These are phyloP conservation scores for Hypoxylon fragiforme DNA, from an alignment of 495 filamentous ascomycete species.

Conservation along the genomic window DNA sequence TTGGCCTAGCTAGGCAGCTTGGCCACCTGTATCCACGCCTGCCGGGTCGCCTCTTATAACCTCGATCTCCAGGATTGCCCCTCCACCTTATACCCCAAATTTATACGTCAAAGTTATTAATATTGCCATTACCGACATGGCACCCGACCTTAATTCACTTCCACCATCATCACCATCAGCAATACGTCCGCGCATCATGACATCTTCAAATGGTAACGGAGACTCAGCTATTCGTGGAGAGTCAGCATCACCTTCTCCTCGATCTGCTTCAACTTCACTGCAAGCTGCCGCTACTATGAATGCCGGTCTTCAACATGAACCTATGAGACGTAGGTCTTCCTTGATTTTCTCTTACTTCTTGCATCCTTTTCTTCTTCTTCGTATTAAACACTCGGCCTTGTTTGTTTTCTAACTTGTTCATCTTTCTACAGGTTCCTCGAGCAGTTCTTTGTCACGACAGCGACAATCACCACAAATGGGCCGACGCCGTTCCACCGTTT, in stretches of 20 bases:
- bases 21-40: conserved; percentile 1
- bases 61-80: conserved; percentile 3
- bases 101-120: conserved; percentile 10
- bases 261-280: conserved; percentile 64
- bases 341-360: no score
- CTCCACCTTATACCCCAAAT: conserved; percentile 1
- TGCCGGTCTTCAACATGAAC: conserved; percentile 66
- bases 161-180: conserved; percentile 55
- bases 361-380: no score
- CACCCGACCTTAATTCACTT: conserved; percentile 77
- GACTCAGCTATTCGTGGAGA: conserved; percentile 44
- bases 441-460: conserved; percentile 55
- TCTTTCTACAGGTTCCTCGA: conserved; percentile 53
- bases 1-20: conserved; percentile 11
- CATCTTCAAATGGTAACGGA: conserved; percentile 36
- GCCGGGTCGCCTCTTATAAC: conserved; percentile 17
- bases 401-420: conserved; percentile 24
- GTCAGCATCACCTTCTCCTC: conserved; percentile 57
- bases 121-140: conserved; percentile 49
- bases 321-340: conserved; percentile 52
- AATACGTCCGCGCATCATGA: conserved; percentile 41
- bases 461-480: conserved; percentile 59
- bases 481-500: conserved; percentile 67
- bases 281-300: conserved; percentile 71
- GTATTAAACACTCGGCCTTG: no score